These are phyloP conservation scores for Boehmeria nivea DNA, from an alignment of 306 rosid species.

Conservation along the genomic window DNA sequence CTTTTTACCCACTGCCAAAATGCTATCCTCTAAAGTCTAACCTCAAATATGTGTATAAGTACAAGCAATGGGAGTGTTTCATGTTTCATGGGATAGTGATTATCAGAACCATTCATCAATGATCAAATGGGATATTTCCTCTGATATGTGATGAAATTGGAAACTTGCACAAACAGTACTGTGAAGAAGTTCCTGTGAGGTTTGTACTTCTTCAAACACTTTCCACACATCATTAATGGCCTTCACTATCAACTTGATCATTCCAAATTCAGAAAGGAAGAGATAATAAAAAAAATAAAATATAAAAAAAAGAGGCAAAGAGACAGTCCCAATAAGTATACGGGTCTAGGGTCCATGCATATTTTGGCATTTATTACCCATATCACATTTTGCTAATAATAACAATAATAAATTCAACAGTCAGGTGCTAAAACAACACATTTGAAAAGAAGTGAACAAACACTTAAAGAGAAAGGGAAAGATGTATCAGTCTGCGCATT, in stretches of 20 bases:
- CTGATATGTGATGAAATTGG: too few species aligned
- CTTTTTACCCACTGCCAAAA: not conserved
- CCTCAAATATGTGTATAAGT: too few species aligned
- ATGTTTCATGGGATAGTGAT: not conserved
- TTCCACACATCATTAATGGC: constrained; percentile 51
- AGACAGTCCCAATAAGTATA: constrained; percentile 28
- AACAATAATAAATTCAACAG: constrained; percentile 55
- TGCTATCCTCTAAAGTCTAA: not conserved
- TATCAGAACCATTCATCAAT: constrained; percentile 1
- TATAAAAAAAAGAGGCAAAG: constrained; percentile 17
- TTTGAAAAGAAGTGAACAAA: constrained; percentile 30
- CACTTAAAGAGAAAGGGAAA: constrained; percentile 30
- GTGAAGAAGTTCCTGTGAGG: constrained; percentile 6
- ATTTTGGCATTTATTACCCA: constrained; percentile 80
- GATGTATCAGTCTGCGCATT: constrained; percentile 35
- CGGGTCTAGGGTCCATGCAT: constrained; percentile 46
- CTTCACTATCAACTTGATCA: constrained; percentile 40
- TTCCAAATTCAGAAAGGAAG: constrained; percentile 30
- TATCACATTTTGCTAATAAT: constrained; percentile 63
- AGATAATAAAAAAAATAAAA: too few species aligned
- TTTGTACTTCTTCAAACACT: constrained; percentile 50
- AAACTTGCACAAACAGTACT: too few species aligned
- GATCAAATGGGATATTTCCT: too few species aligned
- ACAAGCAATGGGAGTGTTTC: too few species aligned
- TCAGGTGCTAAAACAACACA: constrained; percentile 56